phyloP scores from a whole-genome alignment of 495 filamentous ascomycete genomes.

The Trichoderma erinaceum region DNA sequence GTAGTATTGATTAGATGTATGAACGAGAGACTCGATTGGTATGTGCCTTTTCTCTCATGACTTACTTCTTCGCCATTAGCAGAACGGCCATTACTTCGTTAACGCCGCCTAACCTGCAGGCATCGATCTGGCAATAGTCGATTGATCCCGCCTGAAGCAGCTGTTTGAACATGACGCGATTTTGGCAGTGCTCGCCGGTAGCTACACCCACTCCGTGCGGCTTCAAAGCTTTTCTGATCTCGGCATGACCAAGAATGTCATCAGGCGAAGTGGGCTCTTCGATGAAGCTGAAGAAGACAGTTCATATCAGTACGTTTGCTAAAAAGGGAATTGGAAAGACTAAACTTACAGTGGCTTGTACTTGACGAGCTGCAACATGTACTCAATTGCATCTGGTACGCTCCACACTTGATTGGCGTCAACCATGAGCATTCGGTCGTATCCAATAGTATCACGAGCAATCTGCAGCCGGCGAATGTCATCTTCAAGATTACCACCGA shows the following conservation, averaged over 20 bases:
- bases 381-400: slow-evolving; percentile 82
- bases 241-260: slow-evolving; percentile 83
- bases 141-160: slow-evolving; percentile 71
- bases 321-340: not conserved
- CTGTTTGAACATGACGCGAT: slow-evolving; percentile 92
- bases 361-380: slow-evolving; percentile 75
- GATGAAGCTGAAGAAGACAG: slow-evolving; percentile 66
- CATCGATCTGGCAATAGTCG: slow-evolving; percentile 86
- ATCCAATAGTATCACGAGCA: slow-evolving; percentile 77
- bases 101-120: slow-evolving; percentile 86
- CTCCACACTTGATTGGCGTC: slow-evolving; percentile 96
- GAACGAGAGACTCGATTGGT: not conserved
- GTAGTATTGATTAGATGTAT: not conserved
- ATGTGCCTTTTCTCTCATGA: not conserved
- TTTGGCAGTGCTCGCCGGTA: slow-evolving; percentile 97
- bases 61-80: slow-evolving; percentile 72
- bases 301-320: not conserved
- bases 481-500: slow-evolving; percentile 66
- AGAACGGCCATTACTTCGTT: slow-evolving; percentile 92
- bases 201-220: slow-evolving; percentile 77
- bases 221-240: slow-evolving; percentile 69
- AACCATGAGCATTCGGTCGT: slow-evolving; percentile 85
- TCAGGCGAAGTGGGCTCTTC: slow-evolving; percentile 93
- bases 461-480: slow-evolving; percentile 65
- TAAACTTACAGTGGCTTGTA: slow-evolving; percentile 60